A percentile compares a stretch with the other conserved stretches of the same genome.
Conservation (phyloP, 2,329 filamentous ascomycete species). For the Calonectria fujianensis region DNA sequence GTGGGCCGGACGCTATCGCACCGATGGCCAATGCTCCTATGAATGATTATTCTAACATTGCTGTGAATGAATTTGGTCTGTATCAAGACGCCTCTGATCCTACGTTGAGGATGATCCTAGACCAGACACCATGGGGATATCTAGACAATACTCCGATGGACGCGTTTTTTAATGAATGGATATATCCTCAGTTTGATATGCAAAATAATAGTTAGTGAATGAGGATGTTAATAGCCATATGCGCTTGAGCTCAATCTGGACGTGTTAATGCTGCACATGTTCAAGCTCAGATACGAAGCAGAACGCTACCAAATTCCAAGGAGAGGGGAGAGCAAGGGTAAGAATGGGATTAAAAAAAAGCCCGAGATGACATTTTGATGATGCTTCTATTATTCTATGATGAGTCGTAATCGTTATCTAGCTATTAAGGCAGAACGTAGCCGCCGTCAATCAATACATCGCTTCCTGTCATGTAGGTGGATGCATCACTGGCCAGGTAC, state of each 20-base stretch:
- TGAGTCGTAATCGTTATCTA: neutral
- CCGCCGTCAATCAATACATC: constrained; percentile 69
- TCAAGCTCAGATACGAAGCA: neutral
- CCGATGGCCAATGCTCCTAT: neutral
- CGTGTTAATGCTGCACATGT: neutral
- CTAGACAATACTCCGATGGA: constrained; percentile 38
- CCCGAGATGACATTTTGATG: neutral
- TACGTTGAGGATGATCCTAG: constrained; percentile 34
- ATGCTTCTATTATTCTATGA: constrained; percentile 23
- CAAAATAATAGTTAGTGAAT: constrained; percentile 21
- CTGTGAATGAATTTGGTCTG: constrained; percentile 31
- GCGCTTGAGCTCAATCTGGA: neutral
- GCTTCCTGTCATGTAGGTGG: constrained; percentile 70
- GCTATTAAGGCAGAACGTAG: constrained; percentile 54
- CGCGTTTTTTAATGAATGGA: constrained; percentile 37
- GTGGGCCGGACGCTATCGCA: neutral
- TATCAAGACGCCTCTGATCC: constrained; percentile 34
- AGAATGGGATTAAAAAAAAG: neutral
- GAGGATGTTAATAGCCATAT: neutral
- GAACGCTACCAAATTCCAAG: neutral
- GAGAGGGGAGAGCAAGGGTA: neutral
- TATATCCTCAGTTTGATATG: constrained; percentile 36
- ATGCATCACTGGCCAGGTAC: constrained; percentile 69
- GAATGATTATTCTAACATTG: neutral
- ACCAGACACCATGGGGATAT: constrained; percentile 36